Evolutionary conservation across 2,329 filamentous ascomycete genomes (phyloP), one percentile per base, ranked within the genome.

Genomic region (Hypoxylon sp.): DNA sequence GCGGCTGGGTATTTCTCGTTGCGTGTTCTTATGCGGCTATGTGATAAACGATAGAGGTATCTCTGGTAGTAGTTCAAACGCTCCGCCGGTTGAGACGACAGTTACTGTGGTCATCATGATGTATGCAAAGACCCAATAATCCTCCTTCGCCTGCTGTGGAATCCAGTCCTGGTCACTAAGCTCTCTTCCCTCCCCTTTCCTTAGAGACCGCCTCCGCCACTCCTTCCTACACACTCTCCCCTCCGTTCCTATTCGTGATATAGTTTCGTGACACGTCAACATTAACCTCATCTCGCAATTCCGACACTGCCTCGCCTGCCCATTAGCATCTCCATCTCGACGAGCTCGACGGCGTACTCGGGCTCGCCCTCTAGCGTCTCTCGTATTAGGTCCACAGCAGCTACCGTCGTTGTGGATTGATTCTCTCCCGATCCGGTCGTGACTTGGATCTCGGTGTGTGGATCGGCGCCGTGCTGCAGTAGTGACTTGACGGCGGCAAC

Each of bases 281-380:
- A 51, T 49, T 62, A 49, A 11, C 44, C 46, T 66, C 66, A 76
- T 58, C 73, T 72, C 27, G 71, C 75, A 30, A 75, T 66, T 17
- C 74, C 77, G 48, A 75, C 72, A 27, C 75, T 77, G 14, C 73
- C 74, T 46, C 76, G 69, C 44, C 76, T 65, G 7, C 76, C 76
- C 70, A 77, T 74, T 22, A 77, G 63, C 1, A 70, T 71, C 67
- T 79, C 76, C 49, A 79, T 65, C 64, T 78, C 73, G 17, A 77
- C 66, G 3, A 79, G 56, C 48, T 79, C 76, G 30, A 78, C 50
- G 3, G 77, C 77, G 37, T 77, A 79, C 51, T 79, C 77, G 31
- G 77, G 77, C 55, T 78, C 77, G 11, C 77, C 77, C 50, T 77
- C 77, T 2, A 79, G 61, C 2, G 74, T 79, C 25, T 78, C 76